phyloP scores from a whole-genome alignment of 106 monocot species.

The Acorus calamus region DNA sequence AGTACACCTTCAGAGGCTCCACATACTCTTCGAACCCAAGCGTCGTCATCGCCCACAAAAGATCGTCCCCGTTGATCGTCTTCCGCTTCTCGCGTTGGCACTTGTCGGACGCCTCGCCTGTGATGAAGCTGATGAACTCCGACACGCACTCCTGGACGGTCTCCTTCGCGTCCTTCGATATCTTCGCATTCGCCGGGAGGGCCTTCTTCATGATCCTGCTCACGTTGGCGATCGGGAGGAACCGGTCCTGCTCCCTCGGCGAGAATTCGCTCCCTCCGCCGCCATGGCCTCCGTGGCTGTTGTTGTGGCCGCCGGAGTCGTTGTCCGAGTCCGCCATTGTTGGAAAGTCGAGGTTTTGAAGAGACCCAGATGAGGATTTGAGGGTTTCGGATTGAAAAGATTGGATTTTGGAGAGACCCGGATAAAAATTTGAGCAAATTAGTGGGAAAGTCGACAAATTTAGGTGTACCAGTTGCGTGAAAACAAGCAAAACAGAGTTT shows the following conservation, averaged over 20 bases:
- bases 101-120: constrained; percentile 75
- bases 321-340: constrained; percentile 56
- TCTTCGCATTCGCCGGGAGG: constrained; percentile 57
- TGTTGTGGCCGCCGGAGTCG: constrained; percentile 40
- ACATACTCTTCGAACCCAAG: constrained; percentile 71
- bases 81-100: constrained; percentile 72
- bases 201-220: constrained; percentile 73
- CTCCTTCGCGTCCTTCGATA: constrained; percentile 71
- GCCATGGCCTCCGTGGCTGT: constrained; percentile 1
- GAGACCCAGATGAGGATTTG: no score
- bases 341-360: no score
- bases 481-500: no score
- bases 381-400: no score
- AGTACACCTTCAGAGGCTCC: constrained; percentile 55
- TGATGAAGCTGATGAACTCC: constrained; percentile 73
- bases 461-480: no score
- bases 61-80: constrained; percentile 73
- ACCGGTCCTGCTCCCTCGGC: constrained; percentile 48
- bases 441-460: no score
- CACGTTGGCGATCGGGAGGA: constrained; percentile 65
- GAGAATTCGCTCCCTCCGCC: constrained; percentile 16
- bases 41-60: constrained; percentile 77
- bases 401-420: no score
- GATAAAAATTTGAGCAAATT: no score
- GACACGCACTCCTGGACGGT: constrained; percentile 72